These are phyloP conservation scores for Cicer yamashitae DNA, from an alignment of 306 rosid genomes.

Conservation along the genomic window DNA sequence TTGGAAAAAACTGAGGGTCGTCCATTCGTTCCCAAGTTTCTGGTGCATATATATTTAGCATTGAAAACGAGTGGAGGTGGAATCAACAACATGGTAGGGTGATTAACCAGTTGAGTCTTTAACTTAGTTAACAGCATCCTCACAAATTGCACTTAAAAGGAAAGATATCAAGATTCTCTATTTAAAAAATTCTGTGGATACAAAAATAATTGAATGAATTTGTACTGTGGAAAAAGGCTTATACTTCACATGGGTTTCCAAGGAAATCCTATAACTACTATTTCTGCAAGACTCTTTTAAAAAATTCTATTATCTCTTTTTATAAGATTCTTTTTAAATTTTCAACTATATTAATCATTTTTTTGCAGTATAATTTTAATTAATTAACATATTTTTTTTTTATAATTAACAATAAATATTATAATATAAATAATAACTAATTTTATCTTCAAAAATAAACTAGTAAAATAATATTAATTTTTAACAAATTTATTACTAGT, in stretches of 20 bases:
- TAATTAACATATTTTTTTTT: too few relatives aligned
- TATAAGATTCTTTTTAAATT: too few relatives aligned
- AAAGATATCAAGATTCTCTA: slow-evolving; percentile 50
- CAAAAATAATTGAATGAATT: slow-evolving; percentile 42
- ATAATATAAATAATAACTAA: too few relatives aligned
- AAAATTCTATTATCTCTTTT: too few relatives aligned
- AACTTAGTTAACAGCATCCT: slow-evolving; percentile 48
- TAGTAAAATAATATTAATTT: too few relatives aligned
- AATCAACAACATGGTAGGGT: slow-evolving; percentile 44
- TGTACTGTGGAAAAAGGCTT: slow-evolving; percentile 31
- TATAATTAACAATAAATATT: too few relatives aligned
- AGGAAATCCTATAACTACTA: slow-evolving; percentile 2
- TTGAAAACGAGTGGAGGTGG: slow-evolving; percentile 45
- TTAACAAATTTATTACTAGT: too few relatives aligned
- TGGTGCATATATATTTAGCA: slow-evolving; percentile 29
- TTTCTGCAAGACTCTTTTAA: too few relatives aligned
- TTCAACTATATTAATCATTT: too few relatives aligned
- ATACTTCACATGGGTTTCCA: slow-evolving; percentile 21
- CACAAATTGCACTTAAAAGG: slow-evolving; percentile 51
- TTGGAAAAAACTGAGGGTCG: slow-evolving; percentile 39
- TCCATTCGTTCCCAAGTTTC: slow-evolving; percentile 33
- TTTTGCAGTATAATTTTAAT: too few relatives aligned
- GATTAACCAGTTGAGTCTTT: slow-evolving; percentile 41
- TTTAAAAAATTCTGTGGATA: slow-evolving; percentile 25
- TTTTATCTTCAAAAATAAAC: too few relatives aligned